Percentiles rank a stretch among this genome's conserved stretches.
Conservation (phyloP, 306 rosid genomes). For the Cajanus cajan region DNA sequence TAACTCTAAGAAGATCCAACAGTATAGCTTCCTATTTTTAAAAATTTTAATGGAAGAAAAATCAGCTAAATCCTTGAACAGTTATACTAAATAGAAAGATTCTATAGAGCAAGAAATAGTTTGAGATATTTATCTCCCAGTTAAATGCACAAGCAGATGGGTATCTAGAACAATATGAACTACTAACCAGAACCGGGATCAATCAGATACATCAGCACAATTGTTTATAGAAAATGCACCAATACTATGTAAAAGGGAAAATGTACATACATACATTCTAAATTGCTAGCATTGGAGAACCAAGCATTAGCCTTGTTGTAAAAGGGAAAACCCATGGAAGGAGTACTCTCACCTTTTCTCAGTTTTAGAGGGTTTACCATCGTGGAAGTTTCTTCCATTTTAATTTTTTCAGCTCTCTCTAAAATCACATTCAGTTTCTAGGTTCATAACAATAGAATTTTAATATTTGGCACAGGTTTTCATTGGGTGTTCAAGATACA, state of each 20-base stretch:
- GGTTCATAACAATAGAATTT: no score
- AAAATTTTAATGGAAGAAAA: slow-evolving; percentile 29
- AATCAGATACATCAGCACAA: neutral
- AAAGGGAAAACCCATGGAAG: neutral
- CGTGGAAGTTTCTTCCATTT: no score
- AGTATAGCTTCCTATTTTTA: slow-evolving; percentile 73
- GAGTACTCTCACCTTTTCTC: no score
- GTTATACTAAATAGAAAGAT: slow-evolving; percentile 9
- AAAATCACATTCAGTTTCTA: no score
- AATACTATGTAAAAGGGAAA: no score
- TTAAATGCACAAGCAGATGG: neutral
- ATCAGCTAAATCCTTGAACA: slow-evolving; percentile 32
- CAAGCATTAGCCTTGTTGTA: neutral
- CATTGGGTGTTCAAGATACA: no score
- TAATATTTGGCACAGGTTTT: no score
- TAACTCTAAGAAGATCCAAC: slow-evolving; percentile 94
- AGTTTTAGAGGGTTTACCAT: no score
- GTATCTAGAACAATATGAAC: neutral
- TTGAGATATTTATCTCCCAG: neutral
- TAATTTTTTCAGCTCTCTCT: no score
- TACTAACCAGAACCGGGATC: neutral
- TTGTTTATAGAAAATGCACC: neutral
- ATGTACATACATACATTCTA: neutral
- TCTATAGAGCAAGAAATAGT: neutral
- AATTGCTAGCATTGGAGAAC: neutral